Evolutionary conservation across 805 yeast species (phyloP), one percentile per base, ranked within the genome.

Genomic region (Ogataea philodendri): DNA sequence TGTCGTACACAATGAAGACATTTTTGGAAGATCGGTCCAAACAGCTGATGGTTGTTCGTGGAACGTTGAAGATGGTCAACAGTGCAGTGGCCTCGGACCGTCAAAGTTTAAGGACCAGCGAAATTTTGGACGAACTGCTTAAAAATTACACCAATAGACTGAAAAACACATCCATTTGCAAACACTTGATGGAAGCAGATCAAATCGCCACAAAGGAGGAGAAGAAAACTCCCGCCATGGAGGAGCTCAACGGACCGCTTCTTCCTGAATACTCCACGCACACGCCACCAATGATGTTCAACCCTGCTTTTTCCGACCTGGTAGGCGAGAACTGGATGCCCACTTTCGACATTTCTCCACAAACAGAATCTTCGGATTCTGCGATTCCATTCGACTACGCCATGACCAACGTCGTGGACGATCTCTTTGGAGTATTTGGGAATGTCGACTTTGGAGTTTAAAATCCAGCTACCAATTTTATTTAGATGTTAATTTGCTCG

Each of bases 1-100:
- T 81, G 7, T 69, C 69, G 38, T 69, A 65, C 40, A 61, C 74
- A 39, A 67, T 82, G 14, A 65, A 72, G 21, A 65, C 66, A 26
- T 48, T 70, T 15, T 58, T 54, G 16, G 63, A 62, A 17, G 66
- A 66, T 32, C 43, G 57, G 20, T 42, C 46, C 15, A 56, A 55
- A 29, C 58, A 51, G 23, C 37, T 39, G 19, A 30, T 44, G 5
- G 25, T 56, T 15, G 46, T 54, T 21, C 39, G 49, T 9, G 51
- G 50, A n/a, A 41, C 49, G 19, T 30, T 46, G 24, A 43, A 27
- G 19, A 22, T 37, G 6, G 41, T 44, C 21, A 37, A 43, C 24
- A 22, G 31, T 21, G 43, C 37, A 17, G 40, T 36, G 40, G 23
- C 15, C 7, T 27, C 15, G 24, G 26, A 21, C 16, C 31, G 17